These are phyloP conservation scores for Bryoglossum gracile DNA, from an alignment of 495 filamentous ascomycete genomes.

Conservation along the genomic window DNA sequence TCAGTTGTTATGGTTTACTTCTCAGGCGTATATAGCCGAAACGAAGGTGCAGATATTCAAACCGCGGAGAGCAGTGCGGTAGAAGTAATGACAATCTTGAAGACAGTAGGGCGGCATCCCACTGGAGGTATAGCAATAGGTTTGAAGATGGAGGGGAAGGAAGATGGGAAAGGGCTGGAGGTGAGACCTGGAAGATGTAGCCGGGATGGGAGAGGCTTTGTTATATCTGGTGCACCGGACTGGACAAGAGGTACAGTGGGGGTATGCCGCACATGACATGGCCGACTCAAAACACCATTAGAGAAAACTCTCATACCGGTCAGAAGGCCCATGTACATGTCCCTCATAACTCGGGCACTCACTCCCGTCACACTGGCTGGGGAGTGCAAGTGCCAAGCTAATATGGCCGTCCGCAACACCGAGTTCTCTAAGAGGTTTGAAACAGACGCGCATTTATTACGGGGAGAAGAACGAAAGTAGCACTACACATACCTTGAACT, in stretches of 20 bases:
- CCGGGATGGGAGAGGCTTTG: slow-evolving; percentile 17
- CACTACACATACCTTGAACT: slow-evolving; percentile 10
- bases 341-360: no score
- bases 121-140: slow-evolving; percentile 1
- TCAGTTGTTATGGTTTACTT: slow-evolving; percentile 22
- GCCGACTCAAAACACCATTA: background rate
- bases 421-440: slow-evolving; percentile 10
- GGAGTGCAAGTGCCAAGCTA: slow-evolving; percentile 7
- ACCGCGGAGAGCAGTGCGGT: slow-evolving; percentile 76
- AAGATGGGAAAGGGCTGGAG: no score
- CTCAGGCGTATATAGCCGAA: slow-evolving; percentile 65
- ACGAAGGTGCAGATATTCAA: slow-evolving; percentile 70
- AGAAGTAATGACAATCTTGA: slow-evolving; percentile 90
- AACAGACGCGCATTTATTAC: background rate
- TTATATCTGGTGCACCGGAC: slow-evolving; percentile 20
- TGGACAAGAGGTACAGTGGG: slow-evolving; percentile 5
- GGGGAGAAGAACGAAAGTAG: background rate
- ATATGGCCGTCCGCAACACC: slow-evolving; percentile 19
- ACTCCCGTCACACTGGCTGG: slow-evolving; percentile 15
- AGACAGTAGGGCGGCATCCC: slow-evolving; percentile 73
- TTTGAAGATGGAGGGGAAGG: background rate
- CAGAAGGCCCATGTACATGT: slow-evolving; percentile 20
- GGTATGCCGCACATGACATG: slow-evolving; percentile 21
- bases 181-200: background rate
- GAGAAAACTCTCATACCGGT: slow-evolving; percentile 14